Percentiles rank a stretch among this genome's conserved stretches.
These are phyloP conservation scores for Ceriops decandra DNA, from an alignment of 345 rosid genomes.

Conservation along the genomic window DNA sequence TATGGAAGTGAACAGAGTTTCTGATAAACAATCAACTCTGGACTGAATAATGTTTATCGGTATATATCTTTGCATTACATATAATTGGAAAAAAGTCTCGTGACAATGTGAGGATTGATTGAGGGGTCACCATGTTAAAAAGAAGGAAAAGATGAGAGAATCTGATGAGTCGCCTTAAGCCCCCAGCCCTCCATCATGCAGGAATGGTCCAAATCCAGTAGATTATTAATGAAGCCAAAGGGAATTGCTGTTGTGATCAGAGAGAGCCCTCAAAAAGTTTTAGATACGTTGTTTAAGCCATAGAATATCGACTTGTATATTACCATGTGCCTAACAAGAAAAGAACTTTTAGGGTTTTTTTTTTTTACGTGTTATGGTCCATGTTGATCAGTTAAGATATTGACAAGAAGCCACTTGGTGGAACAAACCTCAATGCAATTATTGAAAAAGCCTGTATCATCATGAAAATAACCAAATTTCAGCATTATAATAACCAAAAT, in stretches of 20 bases:
- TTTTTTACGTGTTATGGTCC: neutral
- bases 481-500: neutral
- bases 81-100: neutral
- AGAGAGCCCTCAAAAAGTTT: too few species aligned
- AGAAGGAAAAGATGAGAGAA: too few species aligned
- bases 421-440: neutral
- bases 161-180: too few species aligned
- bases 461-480: neutral
- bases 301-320: conserved; percentile 18
- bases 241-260: neutral
- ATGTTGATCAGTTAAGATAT: conserved; percentile 11
- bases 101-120: neutral
- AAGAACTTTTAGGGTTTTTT: conserved; percentile 5
- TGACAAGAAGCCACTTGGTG: conserved; percentile 24
- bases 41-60: too few species aligned
- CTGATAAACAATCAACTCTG: neutral
- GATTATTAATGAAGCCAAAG: neutral
- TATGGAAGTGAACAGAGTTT: neutral
- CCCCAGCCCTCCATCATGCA: too few species aligned
- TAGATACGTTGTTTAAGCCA: neutral
- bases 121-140: too few species aligned
- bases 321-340: neutral
- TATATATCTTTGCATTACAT: too few species aligned
- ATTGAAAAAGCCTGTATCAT: conserved; percentile 19
- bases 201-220: too few species aligned